A percentile compares a stretch with the other conserved stretches of the same genome.
These are phyloP conservation scores for Colletotrichum sp. DNA, from an alignment of 2,329 filamentous ascomycete species.

Conservation along the genomic window DNA sequence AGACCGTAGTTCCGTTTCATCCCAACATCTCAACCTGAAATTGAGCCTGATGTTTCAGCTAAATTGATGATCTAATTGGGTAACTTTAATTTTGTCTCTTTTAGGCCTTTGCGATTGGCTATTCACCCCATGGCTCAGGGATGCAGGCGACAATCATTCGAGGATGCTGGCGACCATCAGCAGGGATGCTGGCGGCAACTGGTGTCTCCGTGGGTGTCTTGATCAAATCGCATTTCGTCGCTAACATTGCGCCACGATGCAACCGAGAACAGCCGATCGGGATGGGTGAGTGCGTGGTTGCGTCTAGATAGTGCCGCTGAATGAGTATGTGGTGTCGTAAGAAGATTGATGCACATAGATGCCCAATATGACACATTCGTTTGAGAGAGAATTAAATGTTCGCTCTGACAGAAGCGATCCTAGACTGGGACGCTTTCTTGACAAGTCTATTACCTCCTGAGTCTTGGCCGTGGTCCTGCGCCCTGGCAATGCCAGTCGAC, in stretches of 20 bases:
- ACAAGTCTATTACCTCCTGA: background rate
- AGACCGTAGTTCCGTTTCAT: background rate
- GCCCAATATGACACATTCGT: too few species aligned
- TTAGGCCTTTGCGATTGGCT: background rate
- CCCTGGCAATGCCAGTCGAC: conserved; percentile 36
- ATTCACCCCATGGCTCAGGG: background rate
- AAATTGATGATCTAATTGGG: background rate
- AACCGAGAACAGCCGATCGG: background rate
- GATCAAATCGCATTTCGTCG: background rate
- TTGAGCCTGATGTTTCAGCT: background rate
- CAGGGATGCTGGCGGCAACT: background rate
- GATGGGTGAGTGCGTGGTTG: too few species aligned
- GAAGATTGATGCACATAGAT: background rate
- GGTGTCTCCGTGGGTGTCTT: background rate
- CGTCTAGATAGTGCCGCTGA: too few species aligned
- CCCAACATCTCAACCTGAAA: background rate
- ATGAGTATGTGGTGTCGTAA: too few species aligned
- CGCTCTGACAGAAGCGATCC: background rate
- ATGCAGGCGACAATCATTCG: background rate
- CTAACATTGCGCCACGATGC: background rate
- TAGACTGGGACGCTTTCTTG: background rate
- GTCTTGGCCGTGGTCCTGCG: conserved; percentile 6
- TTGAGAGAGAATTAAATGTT: background rate
- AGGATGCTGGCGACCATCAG: background rate
- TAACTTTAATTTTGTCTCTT: background rate